These are phyloP conservation scores for Clavulina sp. DNA, from an alignment of 768 basidiomycete genomes.

Conservation along the genomic window DNA sequence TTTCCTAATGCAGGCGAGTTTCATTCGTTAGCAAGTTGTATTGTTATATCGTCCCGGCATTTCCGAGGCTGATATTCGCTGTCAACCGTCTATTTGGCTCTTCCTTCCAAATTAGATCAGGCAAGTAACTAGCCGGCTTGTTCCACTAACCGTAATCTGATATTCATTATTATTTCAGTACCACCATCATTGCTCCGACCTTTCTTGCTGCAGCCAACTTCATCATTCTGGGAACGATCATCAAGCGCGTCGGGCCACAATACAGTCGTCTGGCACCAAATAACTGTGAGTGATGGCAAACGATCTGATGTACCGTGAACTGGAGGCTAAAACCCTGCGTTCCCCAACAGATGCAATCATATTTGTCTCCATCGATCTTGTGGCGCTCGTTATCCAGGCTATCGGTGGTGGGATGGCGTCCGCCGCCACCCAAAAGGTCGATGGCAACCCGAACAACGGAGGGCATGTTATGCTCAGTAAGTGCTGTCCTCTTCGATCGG, in stretches of 20 bases:
- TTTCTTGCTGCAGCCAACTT: slow-evolving; percentile 20
- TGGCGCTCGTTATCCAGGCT: slow-evolving; percentile 25
- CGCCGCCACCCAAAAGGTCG: slow-evolving; percentile 8
- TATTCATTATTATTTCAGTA: not conserved
- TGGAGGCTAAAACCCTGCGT: not conserved
- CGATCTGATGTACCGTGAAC: not conserved
- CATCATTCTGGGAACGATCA: slow-evolving; percentile 17
- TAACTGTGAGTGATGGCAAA: slow-evolving; percentile 11
- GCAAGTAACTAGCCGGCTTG: not conserved
- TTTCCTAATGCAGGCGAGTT: not conserved
- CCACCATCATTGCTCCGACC: slow-evolving; percentile 6
- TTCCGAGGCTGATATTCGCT: no score
- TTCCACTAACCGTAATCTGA: not conserved
- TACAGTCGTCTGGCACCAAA: slow-evolving; percentile 10
- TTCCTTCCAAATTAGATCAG: not conserved
- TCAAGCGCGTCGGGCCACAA: slow-evolving; percentile 11
- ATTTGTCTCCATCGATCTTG: slow-evolving; percentile 18
- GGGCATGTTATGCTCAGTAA: slow-evolving; percentile 11
- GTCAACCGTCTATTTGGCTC: not conserved
- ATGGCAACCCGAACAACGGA: slow-evolving; percentile 10
- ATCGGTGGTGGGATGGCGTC: slow-evolving; percentile 22
- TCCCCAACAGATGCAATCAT: slow-evolving; percentile 8
- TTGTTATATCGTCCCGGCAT: no score
- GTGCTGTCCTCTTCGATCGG: slow-evolving; percentile 13
- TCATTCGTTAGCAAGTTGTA: no score